Evolutionary conservation across 257 asterid species (phyloP).

Genomic region (Orobanche coerulescens): DNA sequence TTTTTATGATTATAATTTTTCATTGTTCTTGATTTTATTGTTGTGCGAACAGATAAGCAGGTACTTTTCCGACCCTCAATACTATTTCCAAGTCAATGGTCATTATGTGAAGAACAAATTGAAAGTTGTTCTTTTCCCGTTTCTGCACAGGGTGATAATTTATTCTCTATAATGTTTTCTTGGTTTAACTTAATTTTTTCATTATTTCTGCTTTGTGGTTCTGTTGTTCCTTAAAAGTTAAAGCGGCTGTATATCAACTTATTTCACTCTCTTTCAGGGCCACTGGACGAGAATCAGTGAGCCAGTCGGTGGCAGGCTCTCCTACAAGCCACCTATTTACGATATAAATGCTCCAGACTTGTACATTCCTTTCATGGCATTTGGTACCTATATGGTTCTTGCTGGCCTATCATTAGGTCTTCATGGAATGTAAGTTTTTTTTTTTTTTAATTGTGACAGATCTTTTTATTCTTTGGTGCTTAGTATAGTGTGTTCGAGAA

Average conservation of each 20-base stretch:
- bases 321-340: slow-evolving; percentile 55
- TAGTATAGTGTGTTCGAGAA: neutral
- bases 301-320: slow-evolving; percentile 58
- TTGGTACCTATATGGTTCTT: slow-evolving; percentile 50
- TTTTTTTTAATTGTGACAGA: neutral
- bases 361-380: slow-evolving; percentile 55
- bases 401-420: slow-evolving; percentile 53
- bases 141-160: slow-evolving; percentile 45
- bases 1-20: neutral
- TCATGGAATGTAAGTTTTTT: slow-evolving; percentile 41
- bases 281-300: slow-evolving; percentile 61
- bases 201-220: neutral
- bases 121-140: slow-evolving; percentile 52
- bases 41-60: slow-evolving; percentile 43
- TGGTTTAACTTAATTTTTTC: neutral
- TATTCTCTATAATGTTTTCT: slow-evolving; percentile 1
- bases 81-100: slow-evolving; percentile 59
- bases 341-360: slow-evolving; percentile 59
- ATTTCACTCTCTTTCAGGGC: slow-evolving; percentile 31
- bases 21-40: neutral
- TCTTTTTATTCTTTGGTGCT: neutral
- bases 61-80: slow-evolving; percentile 53
- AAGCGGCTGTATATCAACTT: neutral
- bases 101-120: slow-evolving; percentile 49
- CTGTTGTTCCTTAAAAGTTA: neutral